Conservation (phyloP, 2,329 filamentous ascomycete species). For the Pseudogymnoascus verrucosus region DNA sequence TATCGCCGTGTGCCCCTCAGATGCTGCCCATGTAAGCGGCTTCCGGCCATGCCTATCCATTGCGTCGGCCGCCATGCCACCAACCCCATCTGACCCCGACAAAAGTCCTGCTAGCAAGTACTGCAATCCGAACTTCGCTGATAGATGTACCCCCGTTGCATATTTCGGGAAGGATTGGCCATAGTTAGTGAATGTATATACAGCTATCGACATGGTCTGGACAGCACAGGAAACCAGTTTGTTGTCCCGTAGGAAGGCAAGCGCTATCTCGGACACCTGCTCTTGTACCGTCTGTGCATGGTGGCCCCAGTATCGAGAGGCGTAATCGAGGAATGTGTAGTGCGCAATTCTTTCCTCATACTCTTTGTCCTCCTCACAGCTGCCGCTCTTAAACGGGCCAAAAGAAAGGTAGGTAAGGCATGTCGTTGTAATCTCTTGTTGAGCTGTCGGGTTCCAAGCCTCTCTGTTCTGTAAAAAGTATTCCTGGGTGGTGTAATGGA, state of each 20-base stretch:
- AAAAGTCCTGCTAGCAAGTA: conserved; percentile 9
- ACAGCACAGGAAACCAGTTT: background rate
- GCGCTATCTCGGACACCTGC: background rate
- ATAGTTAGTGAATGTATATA: background rate
- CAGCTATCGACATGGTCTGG: background rate
- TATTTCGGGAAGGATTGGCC: background rate
- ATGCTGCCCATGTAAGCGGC: conserved; percentile 4
- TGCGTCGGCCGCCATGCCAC: background rate
- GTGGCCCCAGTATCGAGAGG: background rate
- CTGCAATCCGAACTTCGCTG: conserved; percentile 16
- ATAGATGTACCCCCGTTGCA: conserved; percentile 16
- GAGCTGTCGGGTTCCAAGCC: background rate
- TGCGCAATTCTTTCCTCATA: background rate
- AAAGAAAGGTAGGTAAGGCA: background rate
- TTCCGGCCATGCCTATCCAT: background rate
- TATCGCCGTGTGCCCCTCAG: background rate
- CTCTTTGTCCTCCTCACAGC: background rate
- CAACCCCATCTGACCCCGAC: background rate
- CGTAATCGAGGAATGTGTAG: background rate
- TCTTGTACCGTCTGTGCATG: background rate
- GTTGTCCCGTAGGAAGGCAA: background rate
- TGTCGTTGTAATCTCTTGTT: background rate
- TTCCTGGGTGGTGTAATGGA: conserved; percentile 24
- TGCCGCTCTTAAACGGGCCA: background rate
- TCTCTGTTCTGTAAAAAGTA: conserved; percentile 15